Conservation (phyloP, 2,329 filamentous ascomycete genomes). For the Sarocladium kiliense region DNA sequence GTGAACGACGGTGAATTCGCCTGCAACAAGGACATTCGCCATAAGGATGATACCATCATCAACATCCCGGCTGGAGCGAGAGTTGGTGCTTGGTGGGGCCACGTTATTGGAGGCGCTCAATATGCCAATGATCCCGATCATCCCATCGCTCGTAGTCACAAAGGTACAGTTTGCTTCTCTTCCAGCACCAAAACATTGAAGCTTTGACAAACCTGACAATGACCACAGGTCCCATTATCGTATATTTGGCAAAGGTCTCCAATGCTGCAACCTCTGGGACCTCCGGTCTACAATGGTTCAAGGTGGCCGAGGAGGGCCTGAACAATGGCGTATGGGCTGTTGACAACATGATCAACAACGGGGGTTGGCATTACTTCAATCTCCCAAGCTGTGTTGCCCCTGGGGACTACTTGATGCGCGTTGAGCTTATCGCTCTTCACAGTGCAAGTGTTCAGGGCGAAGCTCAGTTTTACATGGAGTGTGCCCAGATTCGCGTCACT, state of each 20-base stretch:
- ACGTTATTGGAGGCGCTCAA: constrained; percentile 49
- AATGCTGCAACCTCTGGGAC: constrained; percentile 39
- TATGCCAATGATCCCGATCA: constrained; percentile 43
- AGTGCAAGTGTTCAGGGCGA: constrained; percentile 33
- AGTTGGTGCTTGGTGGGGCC: constrained; percentile 47
- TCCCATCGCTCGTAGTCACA: constrained; percentile 37
- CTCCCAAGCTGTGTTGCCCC: constrained; percentile 45
- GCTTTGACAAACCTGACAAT: too few species aligned
- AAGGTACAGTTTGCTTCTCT: not conserved
- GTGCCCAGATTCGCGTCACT: constrained; percentile 50
- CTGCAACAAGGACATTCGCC: constrained; percentile 39
- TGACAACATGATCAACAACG: constrained; percentile 35
- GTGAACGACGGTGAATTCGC: constrained; percentile 43
- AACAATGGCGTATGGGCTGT: constrained; percentile 42
- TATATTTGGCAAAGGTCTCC: constrained; percentile 48
- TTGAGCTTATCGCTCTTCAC: constrained; percentile 45
- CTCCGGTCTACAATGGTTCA: constrained; percentile 45
- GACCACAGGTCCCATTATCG: constrained; percentile 44
- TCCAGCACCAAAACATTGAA: too few species aligned
- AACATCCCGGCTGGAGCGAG: constrained; percentile 44
- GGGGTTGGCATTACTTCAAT: constrained; percentile 43
- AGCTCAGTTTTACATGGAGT: constrained; percentile 43
- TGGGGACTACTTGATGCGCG: constrained; percentile 50
- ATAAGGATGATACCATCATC: constrained; percentile 37
- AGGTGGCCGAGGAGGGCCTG: constrained; percentile 47